Evolutionary conservation across 805 yeast species (phyloP), one percentile per base, ranked within the genome.

Genomic region (Saccharomyces kudriavzevii): DNA sequence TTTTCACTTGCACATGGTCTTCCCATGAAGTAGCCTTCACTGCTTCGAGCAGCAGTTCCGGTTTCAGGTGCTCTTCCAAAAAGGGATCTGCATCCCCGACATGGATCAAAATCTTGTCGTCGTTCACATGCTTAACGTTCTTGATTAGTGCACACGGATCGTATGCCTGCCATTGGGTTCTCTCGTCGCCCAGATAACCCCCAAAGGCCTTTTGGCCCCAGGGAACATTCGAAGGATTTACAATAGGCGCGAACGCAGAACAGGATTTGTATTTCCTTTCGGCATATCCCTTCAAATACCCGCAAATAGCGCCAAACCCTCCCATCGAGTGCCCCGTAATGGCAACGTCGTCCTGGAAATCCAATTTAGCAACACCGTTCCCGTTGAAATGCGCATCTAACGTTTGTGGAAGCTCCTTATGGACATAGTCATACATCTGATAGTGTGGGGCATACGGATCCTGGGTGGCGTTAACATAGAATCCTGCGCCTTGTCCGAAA

Each of bases 291-390:
- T 77, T 80, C 55, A 92, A 71, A 60, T 71, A 82, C n/a, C 83
- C 74, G 56, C 85, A 73, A 56, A 92, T 71, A 0, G 99, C 96
- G 54, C 98, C 99, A 67, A 80, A 89, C 0, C 99, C 99, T 50
- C 99, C 99, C 98, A 94, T 94, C 1, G 99, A 94, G 70, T 94
- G 98, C 47, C 99, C 99, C n/a, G 94, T 83, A 59, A 92, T 81
- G 22, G 92, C 80, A 50, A 83, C 77, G 45, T 79, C 84, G 43
- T 72, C 67, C 26, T 61, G 40, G 57, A 85, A 83, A 69, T 92
- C 89, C 56, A 92, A 73, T 45, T 71, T 69, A 2, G 72, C 56
- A 52, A 69, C 77, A 17, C 71, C 69, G 11, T 62, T 60, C 30
- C 58, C 49, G 52, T 68, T 71, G 51, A 73, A 67, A 29, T 54